These are phyloP conservation scores for Salvia sclarea DNA, from an alignment of 305 asterid species.

Conservation along the genomic window DNA sequence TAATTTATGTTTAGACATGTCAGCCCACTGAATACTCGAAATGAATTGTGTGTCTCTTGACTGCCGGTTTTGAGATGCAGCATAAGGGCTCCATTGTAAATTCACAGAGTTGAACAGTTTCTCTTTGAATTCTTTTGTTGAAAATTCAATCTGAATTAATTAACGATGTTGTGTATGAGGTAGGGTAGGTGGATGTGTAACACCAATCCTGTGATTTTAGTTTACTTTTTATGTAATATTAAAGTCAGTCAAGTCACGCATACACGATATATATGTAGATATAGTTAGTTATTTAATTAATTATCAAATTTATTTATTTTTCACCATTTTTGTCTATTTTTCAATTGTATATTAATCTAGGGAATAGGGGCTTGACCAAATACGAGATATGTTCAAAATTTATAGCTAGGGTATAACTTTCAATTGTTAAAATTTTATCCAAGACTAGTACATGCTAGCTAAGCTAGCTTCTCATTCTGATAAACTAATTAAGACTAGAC, in stretches of 20 bases:
- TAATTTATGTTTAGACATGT: not conserved
- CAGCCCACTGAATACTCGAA: not conserved
- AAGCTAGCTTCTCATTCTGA: too few relatives aligned
- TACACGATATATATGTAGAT: not conserved
- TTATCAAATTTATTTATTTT: too few relatives aligned
- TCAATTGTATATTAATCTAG: not conserved
- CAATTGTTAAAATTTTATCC: too few relatives aligned
- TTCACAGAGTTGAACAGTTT: not conserved
- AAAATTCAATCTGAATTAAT: slow-evolving; percentile 20
- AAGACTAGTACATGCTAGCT: too few relatives aligned
- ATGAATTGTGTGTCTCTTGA: slow-evolving; percentile 1
- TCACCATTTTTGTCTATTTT: too few relatives aligned
- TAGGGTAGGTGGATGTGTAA: slow-evolving; percentile 15
- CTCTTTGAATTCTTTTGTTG: slow-evolving; percentile 30
- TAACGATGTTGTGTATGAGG: not conserved
- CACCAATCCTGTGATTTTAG: slow-evolving; percentile 4
- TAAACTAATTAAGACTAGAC: not conserved
- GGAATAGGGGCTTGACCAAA: not conserved
- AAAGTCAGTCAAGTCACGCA: slow-evolving; percentile 15
- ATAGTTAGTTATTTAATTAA: too few relatives aligned
- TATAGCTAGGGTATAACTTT: too few relatives aligned
- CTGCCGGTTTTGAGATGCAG: slow-evolving; percentile 34
- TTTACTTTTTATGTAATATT: not conserved
- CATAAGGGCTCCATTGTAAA: slow-evolving; percentile 14
- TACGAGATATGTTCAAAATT: not conserved